phyloP scores from a whole-genome alignment of 2,329 filamentous ascomycete species.

The Cytospora chrysosperma region DNA sequence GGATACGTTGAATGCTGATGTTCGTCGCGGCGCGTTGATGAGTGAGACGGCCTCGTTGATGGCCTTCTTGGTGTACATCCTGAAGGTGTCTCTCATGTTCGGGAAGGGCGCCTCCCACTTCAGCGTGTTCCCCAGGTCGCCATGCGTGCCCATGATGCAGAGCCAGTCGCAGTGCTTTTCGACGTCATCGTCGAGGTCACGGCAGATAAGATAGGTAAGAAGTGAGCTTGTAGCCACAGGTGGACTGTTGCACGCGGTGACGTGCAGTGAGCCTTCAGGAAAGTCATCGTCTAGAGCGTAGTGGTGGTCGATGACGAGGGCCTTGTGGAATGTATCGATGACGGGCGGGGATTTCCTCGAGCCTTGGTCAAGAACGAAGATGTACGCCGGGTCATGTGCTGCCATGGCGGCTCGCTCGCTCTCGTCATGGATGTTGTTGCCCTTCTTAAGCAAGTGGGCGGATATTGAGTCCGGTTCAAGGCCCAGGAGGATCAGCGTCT shows the following conservation, averaged over 20 bases:
- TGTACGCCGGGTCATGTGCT: conserved; percentile 49
- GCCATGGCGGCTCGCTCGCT: conserved; percentile 52
- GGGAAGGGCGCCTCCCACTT: conserved; percentile 68
- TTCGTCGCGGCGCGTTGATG: conserved; percentile 64
- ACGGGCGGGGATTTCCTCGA: conserved; percentile 55
- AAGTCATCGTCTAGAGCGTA: conserved; percentile 54
- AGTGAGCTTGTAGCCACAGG: conserved; percentile 65
- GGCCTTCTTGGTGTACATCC: conserved; percentile 58
- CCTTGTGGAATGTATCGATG: conserved; percentile 47
- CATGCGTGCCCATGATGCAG: conserved; percentile 64
- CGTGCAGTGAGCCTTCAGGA: conserved; percentile 51
- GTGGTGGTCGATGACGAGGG: conserved; percentile 66
- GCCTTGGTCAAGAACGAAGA: conserved; percentile 67
- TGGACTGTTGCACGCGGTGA: conserved; percentile 63
- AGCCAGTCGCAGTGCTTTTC: conserved; percentile 56
- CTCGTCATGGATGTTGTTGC: conserved; percentile 56
- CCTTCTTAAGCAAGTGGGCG: conserved; percentile 60
- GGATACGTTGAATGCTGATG: conserved; percentile 58
- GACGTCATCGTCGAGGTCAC: conserved; percentile 52
- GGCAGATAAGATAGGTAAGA: conserved; percentile 64
- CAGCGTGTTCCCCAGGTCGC: conserved; percentile 62
- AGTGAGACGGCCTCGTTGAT: conserved; percentile 63
- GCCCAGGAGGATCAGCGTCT: conserved; percentile 59
- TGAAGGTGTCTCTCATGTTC: conserved; percentile 61
- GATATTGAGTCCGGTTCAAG: conserved; percentile 52